Conservation (phyloP, 208 protist genomes). For the Acanthamoeba triangularis region DNA sequence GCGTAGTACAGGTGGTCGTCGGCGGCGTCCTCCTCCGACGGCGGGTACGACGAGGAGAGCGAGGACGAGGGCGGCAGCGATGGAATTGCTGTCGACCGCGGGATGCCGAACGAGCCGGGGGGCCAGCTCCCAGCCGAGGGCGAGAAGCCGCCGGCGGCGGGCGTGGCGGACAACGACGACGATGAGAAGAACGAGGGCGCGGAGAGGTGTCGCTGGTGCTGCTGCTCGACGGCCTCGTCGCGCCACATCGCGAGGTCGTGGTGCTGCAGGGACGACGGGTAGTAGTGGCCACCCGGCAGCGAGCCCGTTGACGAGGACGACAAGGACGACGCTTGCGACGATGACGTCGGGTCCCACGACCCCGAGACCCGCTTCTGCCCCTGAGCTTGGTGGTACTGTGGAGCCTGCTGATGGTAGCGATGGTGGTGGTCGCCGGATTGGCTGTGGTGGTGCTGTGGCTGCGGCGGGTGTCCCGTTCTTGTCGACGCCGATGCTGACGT, state of each 20-base stretch:
- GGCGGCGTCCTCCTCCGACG: background rate
- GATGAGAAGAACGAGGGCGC: background rate
- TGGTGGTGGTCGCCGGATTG: background rate
- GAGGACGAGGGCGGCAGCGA: background rate
- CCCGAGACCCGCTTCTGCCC: too few species aligned
- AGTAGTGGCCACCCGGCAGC: background rate
- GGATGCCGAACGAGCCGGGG: background rate
- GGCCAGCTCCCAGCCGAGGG: background rate
- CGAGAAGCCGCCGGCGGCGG: background rate
- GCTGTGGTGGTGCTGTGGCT: background rate
- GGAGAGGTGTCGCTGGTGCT: background rate
- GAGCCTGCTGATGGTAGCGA: background rate
- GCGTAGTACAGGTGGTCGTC: background rate
- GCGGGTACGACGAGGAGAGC: background rate
- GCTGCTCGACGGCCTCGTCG: background rate
- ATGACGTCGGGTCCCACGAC: background rate
- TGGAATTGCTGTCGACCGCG: background rate
- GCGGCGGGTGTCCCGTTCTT: background rate
- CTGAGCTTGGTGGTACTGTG: too few species aligned
- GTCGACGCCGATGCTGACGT: background rate
- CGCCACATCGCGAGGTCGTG: background rate
- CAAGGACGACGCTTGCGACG: background rate
- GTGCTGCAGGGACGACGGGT: slow-evolving; percentile 8
- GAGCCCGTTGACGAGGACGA: background rate
- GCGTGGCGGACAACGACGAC: background rate